phyloP scores from a whole-genome alignment of 2,329 filamentous ascomycete genomes.

The Aspergillus ochraceus region DNA sequence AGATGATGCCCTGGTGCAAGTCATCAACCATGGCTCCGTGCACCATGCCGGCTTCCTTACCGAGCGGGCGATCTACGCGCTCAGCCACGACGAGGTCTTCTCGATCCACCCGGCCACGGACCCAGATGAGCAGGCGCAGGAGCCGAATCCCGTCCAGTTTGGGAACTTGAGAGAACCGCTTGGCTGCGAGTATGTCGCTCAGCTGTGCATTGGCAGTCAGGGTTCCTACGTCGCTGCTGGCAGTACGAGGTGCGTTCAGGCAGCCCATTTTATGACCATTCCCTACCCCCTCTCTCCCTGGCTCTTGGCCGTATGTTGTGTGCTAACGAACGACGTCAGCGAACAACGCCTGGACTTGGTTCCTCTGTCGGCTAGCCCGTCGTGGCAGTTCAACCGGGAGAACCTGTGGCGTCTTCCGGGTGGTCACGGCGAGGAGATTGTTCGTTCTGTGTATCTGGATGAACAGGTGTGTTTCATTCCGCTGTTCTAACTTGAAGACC shows the following conservation, averaged over 20 bases:
- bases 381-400: slow-evolving; percentile 42
- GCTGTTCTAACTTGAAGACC: background rate
- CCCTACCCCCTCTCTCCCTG: background rate
- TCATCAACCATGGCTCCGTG: slow-evolving; percentile 63
- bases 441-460: slow-evolving; percentile 48
- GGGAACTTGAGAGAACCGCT: slow-evolving; percentile 58
- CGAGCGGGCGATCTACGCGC: slow-evolving; percentile 53
- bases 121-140: slow-evolving; percentile 48
- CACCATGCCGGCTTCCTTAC: slow-evolving; percentile 62
- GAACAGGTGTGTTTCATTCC: slow-evolving; percentile 36
- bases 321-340: slow-evolving; percentile 22
- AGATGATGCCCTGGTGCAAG: slow-evolving; percentile 62
- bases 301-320: background rate
- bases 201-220: slow-evolving; percentile 48
- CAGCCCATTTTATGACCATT: background rate
- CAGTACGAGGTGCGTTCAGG: slow-evolving; percentile 47
- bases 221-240: slow-evolving; percentile 49
- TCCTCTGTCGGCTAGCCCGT: slow-evolving; percentile 35
- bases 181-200: slow-evolving; percentile 60
- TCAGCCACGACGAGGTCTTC: slow-evolving; percentile 64
- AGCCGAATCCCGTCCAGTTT: slow-evolving; percentile 49
- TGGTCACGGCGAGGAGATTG: slow-evolving; percentile 51
- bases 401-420: slow-evolving; percentile 45
- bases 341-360: slow-evolving; percentile 45
- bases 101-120: slow-evolving; percentile 57